phyloP scores from a whole-genome alignment of 2,329 filamentous ascomycete species.

The Pseudopithomyces chartarum region DNA sequence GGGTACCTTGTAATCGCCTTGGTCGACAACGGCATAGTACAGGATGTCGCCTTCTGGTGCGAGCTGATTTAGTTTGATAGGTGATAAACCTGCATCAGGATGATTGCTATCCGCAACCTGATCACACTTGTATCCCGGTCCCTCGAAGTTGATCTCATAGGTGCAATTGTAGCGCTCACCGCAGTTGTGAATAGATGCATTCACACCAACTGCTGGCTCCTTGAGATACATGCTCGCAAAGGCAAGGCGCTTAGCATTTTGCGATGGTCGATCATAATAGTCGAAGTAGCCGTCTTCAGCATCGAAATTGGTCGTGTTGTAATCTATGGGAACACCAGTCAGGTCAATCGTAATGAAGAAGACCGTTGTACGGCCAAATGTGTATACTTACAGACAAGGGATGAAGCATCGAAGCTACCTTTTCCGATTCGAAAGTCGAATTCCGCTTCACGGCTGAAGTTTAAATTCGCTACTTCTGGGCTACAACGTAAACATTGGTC shows the following conservation, averaged over 20 bases:
- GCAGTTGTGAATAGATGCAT: conserved; percentile 33
- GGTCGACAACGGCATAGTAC: conserved; percentile 37
- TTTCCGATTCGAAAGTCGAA: conserved; percentile 36
- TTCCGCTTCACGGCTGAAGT: conserved; percentile 37
- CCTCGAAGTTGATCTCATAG: conserved; percentile 39
- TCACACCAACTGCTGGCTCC: conserved; percentile 30
- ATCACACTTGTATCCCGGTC: conserved; percentile 45
- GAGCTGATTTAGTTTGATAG: conserved; percentile 36
- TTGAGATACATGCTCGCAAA: conserved; percentile 41
- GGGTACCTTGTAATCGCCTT: conserved; percentile 36
- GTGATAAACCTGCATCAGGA: conserved; percentile 17
- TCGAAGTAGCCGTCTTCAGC: conserved; percentile 36
- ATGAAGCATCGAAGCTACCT: conserved; percentile 24
- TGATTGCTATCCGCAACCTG: conserved; percentile 27
- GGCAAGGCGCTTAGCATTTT: conserved; percentile 36
- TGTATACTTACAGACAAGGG: conserved; percentile 22
- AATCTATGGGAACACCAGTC: conserved; percentile 18
- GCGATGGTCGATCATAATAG: conserved; percentile 45
- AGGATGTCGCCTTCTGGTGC: conserved; percentile 38
- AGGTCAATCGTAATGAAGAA: not conserved
- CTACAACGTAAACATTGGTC: not conserved
- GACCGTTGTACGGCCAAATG: not conserved
- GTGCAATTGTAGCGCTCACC: conserved; percentile 44
- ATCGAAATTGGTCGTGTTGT: conserved; percentile 41
- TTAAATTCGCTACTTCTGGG: conserved; percentile 30